A percentile compares a stretch with the other conserved stretches of the same genome.
These are phyloP conservation scores for Suhomyces canberraensis DNA, from an alignment of 805 yeast species.

Conservation along the genomic window DNA sequence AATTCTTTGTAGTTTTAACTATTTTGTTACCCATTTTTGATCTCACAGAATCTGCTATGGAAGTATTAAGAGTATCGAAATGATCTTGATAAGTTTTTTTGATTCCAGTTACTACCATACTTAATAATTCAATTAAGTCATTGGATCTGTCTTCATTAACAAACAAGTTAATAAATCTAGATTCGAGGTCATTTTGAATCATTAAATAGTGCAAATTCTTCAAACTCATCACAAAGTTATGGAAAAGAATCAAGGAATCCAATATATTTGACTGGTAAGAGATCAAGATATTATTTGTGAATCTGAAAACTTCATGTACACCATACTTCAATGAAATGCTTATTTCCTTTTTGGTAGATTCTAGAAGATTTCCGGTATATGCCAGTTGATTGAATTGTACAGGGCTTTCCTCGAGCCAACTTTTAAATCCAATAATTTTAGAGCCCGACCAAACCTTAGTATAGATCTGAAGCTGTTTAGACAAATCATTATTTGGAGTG, in stretches of 20 bases:
- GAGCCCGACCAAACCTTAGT: slow-evolving; percentile 26
- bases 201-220: slow-evolving; percentile 19
- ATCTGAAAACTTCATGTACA: not conserved
- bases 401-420: slow-evolving; percentile 27
- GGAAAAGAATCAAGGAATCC: slow-evolving; percentile 17
- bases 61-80: slow-evolving; percentile 5
- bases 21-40: not conserved
- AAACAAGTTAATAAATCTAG: slow-evolving; percentile 12
- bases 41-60: not conserved
- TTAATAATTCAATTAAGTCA: slow-evolving; percentile 7
- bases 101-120: slow-evolving; percentile 5
- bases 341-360: not conserved
- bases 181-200: slow-evolving; percentile 12
- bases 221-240: slow-evolving; percentile 25
- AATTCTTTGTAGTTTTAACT: not conserved
- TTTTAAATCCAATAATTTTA: slow-evolving; percentile 27
- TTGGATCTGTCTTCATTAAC: slow-evolving; percentile 2
- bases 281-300: not conserved
- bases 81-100: slow-evolving; percentile 7
- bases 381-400: slow-evolving; percentile 12
- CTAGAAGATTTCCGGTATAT: not conserved
- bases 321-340: not conserved
- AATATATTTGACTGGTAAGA: not conserved
- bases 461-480: slow-evolving; percentile 9
- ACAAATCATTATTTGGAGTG: slow-evolving; percentile 12